Base-by-base conservation (phyloP, 1,139 yeast genomes). In the Yamadazyma dendronema region DNA sequence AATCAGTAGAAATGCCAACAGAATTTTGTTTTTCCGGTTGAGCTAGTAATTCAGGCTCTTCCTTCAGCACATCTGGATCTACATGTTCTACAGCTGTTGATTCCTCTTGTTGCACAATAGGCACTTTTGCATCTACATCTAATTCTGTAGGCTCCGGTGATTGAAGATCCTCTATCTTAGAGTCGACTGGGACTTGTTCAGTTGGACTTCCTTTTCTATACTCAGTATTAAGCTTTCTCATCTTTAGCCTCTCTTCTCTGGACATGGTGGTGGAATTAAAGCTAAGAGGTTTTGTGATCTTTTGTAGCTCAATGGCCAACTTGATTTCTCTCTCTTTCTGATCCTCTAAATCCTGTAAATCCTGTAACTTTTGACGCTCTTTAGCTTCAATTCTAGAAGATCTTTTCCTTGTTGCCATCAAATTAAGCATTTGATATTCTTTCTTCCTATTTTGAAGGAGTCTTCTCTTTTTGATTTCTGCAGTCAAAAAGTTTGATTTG, bases 371-470 rank as follows among this genome's bases (percentile, higher is more conserved):
- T 35, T 68, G 71, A 40, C 65, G 67, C 44, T 73, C 79, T 48
- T 67, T 73, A n/a, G 77, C 74, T 49, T 71, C 75, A 28, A 73
- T 52, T 52, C 79, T 59, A 6, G 75, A 66, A 4, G 77, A 71
- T 42, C 75, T 61, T 48, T 73, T 74, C 43, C 79, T 57, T 11
- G 78, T 69, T 10, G 74, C 73, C 44, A 76, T 61, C 36, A 76
- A 56, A 31, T 67, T 70, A 22, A 66, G 63, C 57, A 75, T 55
- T 48, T 72, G 78, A 33, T 65, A 62, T 43, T 74, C 81, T 47
- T 67, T 73, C 44, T 62, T 60, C 48, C 75, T 63, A 43, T 65
- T 66, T 26, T 65, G 53, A 28, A 75, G 55, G 37, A 60, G 59
- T 47, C 61, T 67, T 43, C 80, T 61, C 45, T 72, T 72, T 38